phyloP scores from a whole-genome alignment of 768 basidiomycete genomes.

The Exsudoporus frostii region DNA sequence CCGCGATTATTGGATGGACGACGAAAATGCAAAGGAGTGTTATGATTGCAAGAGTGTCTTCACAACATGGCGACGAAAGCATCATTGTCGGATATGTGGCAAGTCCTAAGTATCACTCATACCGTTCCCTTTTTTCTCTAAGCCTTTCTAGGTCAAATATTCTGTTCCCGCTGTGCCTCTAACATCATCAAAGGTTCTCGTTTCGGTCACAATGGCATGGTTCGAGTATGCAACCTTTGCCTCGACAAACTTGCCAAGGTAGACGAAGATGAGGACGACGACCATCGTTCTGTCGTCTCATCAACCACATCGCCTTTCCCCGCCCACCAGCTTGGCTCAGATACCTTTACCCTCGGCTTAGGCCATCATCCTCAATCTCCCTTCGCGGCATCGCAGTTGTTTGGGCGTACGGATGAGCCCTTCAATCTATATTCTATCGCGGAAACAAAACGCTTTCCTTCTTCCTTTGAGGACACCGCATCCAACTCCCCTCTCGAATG shows the following conservation, averaged over 20 bases:
- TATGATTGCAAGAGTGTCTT: constrained; percentile 95
- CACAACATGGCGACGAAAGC: constrained; percentile 91
- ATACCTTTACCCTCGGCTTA: constrained; percentile 36
- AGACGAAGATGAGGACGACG: constrained; percentile 88
- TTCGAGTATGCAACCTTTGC: constrained; percentile 94
- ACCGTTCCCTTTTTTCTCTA: background rate
- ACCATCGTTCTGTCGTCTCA: constrained; percentile 76
- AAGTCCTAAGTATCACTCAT: constrained; percentile 19
- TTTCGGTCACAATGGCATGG: constrained; percentile 93
- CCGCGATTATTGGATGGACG: constrained; percentile 98
- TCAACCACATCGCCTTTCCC: constrained; percentile 68
- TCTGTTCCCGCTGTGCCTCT: constrained; percentile 94
- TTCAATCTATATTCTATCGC: constrained; percentile 83
- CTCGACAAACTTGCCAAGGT: constrained; percentile 88
- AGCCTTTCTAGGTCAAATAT: constrained; percentile 77
- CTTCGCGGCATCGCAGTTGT: constrained; percentile 83
- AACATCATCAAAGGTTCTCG: constrained; percentile 93
- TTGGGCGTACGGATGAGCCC: constrained; percentile 72
- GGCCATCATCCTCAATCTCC: constrained; percentile 75
- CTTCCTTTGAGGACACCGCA: constrained; percentile 54
- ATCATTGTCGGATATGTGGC: constrained; percentile 98
- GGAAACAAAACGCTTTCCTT: constrained; percentile 58
- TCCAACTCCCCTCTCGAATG: constrained; percentile 48
- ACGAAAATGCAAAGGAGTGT: constrained; percentile 92
- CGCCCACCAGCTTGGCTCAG: constrained; percentile 69